A percentile compares a stretch with the other conserved stretches of the same genome.
Conservation (phyloP, 2,329 filamentous ascomycete genomes). For the Pseudogymnoascus sp. region DNA sequence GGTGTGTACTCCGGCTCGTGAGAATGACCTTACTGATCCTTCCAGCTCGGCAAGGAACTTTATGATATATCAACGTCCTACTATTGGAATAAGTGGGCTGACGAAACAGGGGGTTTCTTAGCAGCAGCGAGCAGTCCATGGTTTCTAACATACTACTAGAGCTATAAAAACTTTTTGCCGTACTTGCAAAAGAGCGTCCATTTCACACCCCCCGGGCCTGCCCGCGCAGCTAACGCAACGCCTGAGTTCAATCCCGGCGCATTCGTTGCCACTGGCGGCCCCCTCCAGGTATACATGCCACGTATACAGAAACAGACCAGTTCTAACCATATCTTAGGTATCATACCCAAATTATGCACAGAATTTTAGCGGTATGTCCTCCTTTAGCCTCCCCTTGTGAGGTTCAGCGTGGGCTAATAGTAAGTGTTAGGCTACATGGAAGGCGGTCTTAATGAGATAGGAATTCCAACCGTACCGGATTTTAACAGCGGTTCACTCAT, state of each 20-base stretch:
- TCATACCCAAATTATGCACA: conserved; percentile 34
- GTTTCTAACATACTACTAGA: conserved; percentile 18
- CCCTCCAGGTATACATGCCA: conserved; percentile 26
- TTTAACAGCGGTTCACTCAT: conserved; percentile 35
- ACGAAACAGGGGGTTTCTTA: background rate
- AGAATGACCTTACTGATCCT: background rate
- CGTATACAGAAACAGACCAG: background rate
- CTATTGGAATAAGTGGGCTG: conserved; percentile 1
- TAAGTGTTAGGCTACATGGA: conserved; percentile 29
- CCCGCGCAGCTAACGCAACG: conserved; percentile 23
- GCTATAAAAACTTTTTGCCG: conserved; percentile 25
- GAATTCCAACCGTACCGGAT: conserved; percentile 29
- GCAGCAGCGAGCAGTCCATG: background rate
- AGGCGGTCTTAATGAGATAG: conserved; percentile 34
- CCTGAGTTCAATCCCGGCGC: conserved; percentile 23
- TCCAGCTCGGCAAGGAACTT: conserved; percentile 8
- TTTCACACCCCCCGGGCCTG: conserved; percentile 26
- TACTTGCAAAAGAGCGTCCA: conserved; percentile 27
- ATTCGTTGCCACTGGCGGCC: conserved; percentile 27
- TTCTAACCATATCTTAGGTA: conserved; percentile 19
- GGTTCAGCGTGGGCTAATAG: background rate
- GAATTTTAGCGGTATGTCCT: conserved; percentile 22
- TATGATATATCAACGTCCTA: conserved; percentile 9
- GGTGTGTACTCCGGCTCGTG: background rate
- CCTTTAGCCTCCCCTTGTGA: background rate